Base-by-base conservation (phyloP, 805 yeast species). In the Peterozyma toletana region DNA sequence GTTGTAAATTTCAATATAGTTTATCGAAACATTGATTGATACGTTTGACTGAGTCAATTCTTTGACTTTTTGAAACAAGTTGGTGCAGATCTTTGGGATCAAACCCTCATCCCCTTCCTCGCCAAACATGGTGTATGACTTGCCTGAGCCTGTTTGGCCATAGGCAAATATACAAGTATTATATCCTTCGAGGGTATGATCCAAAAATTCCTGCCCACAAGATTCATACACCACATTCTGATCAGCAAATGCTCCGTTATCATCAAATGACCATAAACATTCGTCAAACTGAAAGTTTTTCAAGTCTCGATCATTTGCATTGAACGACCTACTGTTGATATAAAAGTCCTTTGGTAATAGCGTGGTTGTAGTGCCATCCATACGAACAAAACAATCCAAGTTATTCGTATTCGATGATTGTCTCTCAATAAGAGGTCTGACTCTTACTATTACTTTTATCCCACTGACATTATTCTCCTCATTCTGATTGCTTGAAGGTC, bases 111-210 rank as follows among this genome's bases (percentile, higher is more conserved):
- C 64, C 3, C 55, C 57, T 1, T 62, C 53, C 10, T 68, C 50
- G 0, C 86, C 85, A 63, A 86, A 75, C 93, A 86, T 86, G 1
- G 95, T 87, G 60, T 76, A 81, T 0, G 95, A 80, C 55, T 86
- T 86, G 1, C 96, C 96, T 0, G 93, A 74, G 1, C 86, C 90
- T 0, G 95, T 87, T 58, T 87, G 95, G 5, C 96, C 96, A 62
- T 89, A 89, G 63, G 68, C 49, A 30, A 54, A 43, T 6, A 62
- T 56, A 2, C 68, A 57, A 4, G 60, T 59, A 14, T 66, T 63
- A n/a, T 62, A 60, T 2, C 95, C 95, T 49, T 74, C 75, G 41
- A 84, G 57, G 3, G 86, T 69, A 65, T 79, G 87, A 27, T 73
- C 69, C 7, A 86, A 61, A 45, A 82, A 66, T 36, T 78, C 80